phyloP scores from a whole-genome alignment of 2,329 filamentous ascomycete species.

The Lizonia empirigonia region DNA sequence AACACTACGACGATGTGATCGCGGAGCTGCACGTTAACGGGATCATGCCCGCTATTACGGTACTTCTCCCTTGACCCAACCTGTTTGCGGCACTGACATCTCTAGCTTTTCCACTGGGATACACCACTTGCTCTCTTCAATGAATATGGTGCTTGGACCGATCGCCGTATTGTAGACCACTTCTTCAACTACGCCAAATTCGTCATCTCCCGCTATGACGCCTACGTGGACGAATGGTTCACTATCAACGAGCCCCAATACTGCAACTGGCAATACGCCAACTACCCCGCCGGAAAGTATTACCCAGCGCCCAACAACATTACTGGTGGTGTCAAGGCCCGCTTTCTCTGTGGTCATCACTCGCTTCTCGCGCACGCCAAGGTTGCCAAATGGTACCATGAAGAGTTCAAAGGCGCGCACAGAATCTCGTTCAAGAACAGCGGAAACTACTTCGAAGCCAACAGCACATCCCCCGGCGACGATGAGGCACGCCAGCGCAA shows the following conservation, averaged over 20 bases:
- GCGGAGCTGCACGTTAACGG: constrained; percentile 43
- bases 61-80: not conserved
- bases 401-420: constrained; percentile 52
- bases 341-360: constrained; percentile 54
- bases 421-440: constrained; percentile 53
- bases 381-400: constrained; percentile 53
- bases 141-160: constrained; percentile 51
- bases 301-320: constrained; percentile 54
- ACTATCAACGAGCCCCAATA: constrained; percentile 53
- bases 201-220: constrained; percentile 49
- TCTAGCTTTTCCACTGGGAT: constrained; percentile 50
- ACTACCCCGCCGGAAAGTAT: constrained; percentile 52
- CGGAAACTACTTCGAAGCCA: constrained; percentile 51
- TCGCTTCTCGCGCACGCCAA: constrained; percentile 52
- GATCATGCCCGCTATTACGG: constrained; percentile 44
- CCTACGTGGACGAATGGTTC: constrained; percentile 50
- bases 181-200: constrained; percentile 53
- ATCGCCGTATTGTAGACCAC: constrained; percentile 49
- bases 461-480: constrained; percentile 45
- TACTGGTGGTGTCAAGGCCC: constrained; percentile 48
- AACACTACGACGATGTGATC: constrained; percentile 51
- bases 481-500: constrained; percentile 47
- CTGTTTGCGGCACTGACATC: not conserved
- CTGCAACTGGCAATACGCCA: constrained; percentile 56
- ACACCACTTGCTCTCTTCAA: constrained; percentile 51